Evolutionary conservation across 129 eudicot species (phyloP), one percentile per base, ranked within the genome.

Genomic region (Tanacetum coccineum): DNA sequence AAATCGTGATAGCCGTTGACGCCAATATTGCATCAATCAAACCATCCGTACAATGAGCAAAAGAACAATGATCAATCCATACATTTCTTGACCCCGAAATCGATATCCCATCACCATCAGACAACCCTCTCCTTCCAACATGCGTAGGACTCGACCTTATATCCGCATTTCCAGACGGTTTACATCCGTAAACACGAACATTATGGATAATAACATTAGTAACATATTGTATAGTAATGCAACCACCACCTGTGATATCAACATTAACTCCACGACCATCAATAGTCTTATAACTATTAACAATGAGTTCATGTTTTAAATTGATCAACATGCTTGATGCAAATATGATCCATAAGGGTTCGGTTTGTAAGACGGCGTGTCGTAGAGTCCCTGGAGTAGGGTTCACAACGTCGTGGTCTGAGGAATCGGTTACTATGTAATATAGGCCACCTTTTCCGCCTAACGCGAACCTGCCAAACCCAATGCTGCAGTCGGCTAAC

Each of bases 321-420:
- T 60, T 76, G n/a, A 85, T 85, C 18, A 73, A 77, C 91, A 85
- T 85, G 73, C 75, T 79, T 26, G 81, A 73, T 42, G 80, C 68
- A 36, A 85, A 85, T 8, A 82, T 48, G 67, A 85, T 85, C 91
- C 91, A 85, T n/a, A 85, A 13, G 1, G 91, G 87, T 70, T 79
- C 83, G 26, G 80, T 50, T 64, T 82, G 91, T 47, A 85, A 76
- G 20, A 77, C 91, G 0, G 87, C 91, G 55, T 85, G 81, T 20
- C 91, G 74, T 53, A 85, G 85, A 49, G 91, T 85, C 7, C 91
- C 91, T 10, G 91, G 91, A 55, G 30, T 76, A 10, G 91, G 91
- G 66, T 74, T 68, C 7, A 76, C 73, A 1, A 70, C 51, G 74
- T 85, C 84, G 52, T 64, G 52, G 39, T 85, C 87, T 9, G 82